Evolutionary conservation across 2,329 filamentous ascomycete species (phyloP), one percentile per base, ranked within the genome.

Genomic region (Dactylellina haptotyla): DNA sequence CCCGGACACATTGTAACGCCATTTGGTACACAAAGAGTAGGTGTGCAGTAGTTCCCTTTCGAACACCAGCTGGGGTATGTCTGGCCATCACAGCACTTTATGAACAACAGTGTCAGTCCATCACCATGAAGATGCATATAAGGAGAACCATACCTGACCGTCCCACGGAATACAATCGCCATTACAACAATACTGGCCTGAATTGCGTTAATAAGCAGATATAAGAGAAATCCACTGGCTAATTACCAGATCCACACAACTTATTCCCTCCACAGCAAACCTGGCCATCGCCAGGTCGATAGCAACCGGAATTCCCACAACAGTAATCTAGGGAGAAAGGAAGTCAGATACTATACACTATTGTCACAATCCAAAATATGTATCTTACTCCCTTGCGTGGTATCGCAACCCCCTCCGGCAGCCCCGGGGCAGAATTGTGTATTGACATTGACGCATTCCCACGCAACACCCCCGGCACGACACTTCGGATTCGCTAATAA

Each of bases 41-140:
- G 41, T 45, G 41, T 45, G 41, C 41, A 45, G 16, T 45, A 45
- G 41, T 45, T 45, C n/a, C 41, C 41, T 5, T n/a, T 45, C 5
- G 41, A 45, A 20, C 41, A 45, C 41, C 41, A 45, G 6, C 6
- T 8, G 5, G 41, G 41, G n/a, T 45, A 45, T 45, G 41, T 45
- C n/a, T 45, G 41, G 41, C 41, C 41, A 16, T 45, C 5, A 16
- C 41, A 45, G 41, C 41, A 45, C 41, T 45, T 6, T 6, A 16
- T 16, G 18, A 6, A 45, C 16, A 45, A 20, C n/a, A 45, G n/a
- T 45, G n/a, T n/a, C n/a, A n/a, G n/a, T n/a, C n/a, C n/a, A n/a
- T n/a, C n/a, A n/a, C n/a, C n/a, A n/a, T n/a, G n/a, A n/a, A n/a
- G n/a, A n/a, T n/a, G n/a, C n/a, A n/a, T n/a, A n/a, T n/a, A n/a